Conservation (phyloP, 345 rosid species). For the Syzygium aromaticum region DNA sequence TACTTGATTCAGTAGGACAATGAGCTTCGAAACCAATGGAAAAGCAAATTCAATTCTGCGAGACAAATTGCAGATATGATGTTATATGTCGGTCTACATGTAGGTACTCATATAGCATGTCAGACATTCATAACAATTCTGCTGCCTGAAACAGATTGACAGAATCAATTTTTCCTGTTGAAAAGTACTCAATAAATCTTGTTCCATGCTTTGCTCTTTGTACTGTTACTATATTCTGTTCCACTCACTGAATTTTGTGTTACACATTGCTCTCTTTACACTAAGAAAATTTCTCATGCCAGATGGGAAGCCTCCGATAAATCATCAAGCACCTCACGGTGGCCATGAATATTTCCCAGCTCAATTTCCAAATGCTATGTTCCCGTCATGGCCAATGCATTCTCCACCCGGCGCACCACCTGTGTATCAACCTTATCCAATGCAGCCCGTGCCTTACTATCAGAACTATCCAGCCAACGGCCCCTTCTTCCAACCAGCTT, state of each 20-base stretch:
- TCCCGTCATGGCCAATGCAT: constrained; percentile 82
- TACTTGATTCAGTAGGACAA: neutral
- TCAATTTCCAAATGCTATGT: constrained; percentile 68
- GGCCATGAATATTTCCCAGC: constrained; percentile 58
- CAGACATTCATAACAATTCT: neutral
- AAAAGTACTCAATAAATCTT: neutral
- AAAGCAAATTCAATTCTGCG: neutral
- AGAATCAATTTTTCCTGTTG: neutral
- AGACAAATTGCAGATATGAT: neutral
- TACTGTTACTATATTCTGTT: neutral
- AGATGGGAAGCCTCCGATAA: constrained; percentile 49
- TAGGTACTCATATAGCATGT: neutral
- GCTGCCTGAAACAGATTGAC: neutral
- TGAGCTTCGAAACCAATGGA: neutral
- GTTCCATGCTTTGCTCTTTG: neutral
- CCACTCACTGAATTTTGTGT: neutral
- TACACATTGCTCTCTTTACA: neutral
- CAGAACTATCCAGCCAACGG: constrained; percentile 53
- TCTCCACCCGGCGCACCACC: constrained; percentile 79
- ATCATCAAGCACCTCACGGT: constrained; percentile 41
- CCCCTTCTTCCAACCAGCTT: constrained; percentile 56
- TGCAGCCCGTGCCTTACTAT: constrained; percentile 80
- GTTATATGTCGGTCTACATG: neutral
- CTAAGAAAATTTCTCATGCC: constrained; percentile 7
- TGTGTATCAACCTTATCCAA: constrained; percentile 74